phyloP scores from a whole-genome alignment of 1,284 basidiomycete species.

The Pascua sp. region DNA sequence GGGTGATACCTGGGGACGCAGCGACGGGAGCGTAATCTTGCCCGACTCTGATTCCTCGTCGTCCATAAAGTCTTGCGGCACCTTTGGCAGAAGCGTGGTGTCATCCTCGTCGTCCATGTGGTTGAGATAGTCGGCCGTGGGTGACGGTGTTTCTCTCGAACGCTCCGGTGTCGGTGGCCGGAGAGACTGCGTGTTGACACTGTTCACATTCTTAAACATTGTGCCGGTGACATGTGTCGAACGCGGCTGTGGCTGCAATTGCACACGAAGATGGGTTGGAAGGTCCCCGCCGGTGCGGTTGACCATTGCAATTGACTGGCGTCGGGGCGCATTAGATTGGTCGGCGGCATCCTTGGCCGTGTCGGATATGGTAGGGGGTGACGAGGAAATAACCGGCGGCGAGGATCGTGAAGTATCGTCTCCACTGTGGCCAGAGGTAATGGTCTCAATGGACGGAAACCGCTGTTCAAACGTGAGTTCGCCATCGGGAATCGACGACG shows the following conservation, averaged over 20 bases:
- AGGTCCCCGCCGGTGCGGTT: constrained; percentile 41
- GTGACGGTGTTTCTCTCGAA: not conserved
- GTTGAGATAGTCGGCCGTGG: constrained; percentile 16
- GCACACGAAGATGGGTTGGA: not conserved
- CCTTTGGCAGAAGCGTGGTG: not conserved
- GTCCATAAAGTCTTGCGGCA: constrained; percentile 10
- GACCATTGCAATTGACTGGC: constrained; percentile 29
- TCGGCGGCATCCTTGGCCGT: too few species aligned
- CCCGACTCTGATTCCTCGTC: constrained; percentile 11
- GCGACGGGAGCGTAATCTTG: constrained; percentile 6
- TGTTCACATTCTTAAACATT: constrained; percentile 35
- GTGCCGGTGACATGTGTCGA: constrained; percentile 50
- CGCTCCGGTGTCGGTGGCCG: not conserved
- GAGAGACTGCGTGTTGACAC: not conserved
- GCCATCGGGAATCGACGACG: constrained; percentile 25
- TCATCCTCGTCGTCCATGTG: constrained; percentile 12
- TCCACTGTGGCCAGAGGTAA: too few species aligned
- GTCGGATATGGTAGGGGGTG: too few species aligned
- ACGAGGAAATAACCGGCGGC: too few species aligned
- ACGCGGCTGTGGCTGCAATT: constrained; percentile 22
- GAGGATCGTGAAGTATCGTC: too few species aligned
- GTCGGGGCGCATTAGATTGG: not conserved
- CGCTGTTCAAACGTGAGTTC: constrained; percentile 42
- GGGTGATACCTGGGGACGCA: constrained; percentile 10
- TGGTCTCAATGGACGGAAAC: constrained; percentile 44